A percentile compares a stretch with the other conserved stretches of the same genome.
These are phyloP conservation scores for Thielaviopsis euricoi DNA, from an alignment of 2,329 filamentous ascomycete genomes.

Conservation along the genomic window DNA sequence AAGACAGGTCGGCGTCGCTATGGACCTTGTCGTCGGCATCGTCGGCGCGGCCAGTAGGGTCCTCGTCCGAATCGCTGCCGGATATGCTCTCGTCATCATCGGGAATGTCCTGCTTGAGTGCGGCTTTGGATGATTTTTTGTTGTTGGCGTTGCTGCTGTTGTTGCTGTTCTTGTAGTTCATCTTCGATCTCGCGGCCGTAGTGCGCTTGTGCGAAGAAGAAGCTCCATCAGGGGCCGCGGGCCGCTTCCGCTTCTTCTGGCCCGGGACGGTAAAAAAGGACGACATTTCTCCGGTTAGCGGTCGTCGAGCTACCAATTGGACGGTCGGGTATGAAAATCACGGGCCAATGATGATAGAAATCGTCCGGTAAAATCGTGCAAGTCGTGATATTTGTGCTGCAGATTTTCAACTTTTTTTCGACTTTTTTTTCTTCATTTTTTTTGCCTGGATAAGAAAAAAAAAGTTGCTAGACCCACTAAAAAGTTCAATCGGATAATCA, in stretches of 20 bases:
- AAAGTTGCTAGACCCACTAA: slow-evolving; percentile 11
- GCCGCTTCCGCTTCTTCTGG: slow-evolving; percentile 79
- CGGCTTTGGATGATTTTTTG: neutral
- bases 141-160: neutral
- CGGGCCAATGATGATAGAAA: neutral
- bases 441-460: slow-evolving; percentile 9
- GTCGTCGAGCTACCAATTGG: neutral
- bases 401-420: slow-evolving; percentile 9
- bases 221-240: slow-evolving; percentile 30
- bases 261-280: slow-evolving; percentile 89
- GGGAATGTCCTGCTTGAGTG: slow-evolving; percentile 5
- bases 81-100: slow-evolving; percentile 65
- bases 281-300: slow-evolving; percentile 43
- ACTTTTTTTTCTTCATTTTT: slow-evolving; percentile 11
- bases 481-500: slow-evolving; percentile 11
- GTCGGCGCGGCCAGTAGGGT: slow-evolving; percentile 33
- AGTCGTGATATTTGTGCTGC: neutral
- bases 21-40: slow-evolving; percentile 27
- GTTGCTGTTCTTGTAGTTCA: neutral
- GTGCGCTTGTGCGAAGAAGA: slow-evolving; percentile 7
- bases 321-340: neutral
- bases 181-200: slow-evolving; percentile 7
- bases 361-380: neutral
- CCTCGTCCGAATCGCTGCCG: slow-evolving; percentile 57
- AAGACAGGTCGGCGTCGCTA: slow-evolving; percentile 28